A percentile compares a stretch with the other conserved stretches of the same genome.
Conservation (phyloP, 306 rosid genomes). For the Quercus bicolor region DNA sequence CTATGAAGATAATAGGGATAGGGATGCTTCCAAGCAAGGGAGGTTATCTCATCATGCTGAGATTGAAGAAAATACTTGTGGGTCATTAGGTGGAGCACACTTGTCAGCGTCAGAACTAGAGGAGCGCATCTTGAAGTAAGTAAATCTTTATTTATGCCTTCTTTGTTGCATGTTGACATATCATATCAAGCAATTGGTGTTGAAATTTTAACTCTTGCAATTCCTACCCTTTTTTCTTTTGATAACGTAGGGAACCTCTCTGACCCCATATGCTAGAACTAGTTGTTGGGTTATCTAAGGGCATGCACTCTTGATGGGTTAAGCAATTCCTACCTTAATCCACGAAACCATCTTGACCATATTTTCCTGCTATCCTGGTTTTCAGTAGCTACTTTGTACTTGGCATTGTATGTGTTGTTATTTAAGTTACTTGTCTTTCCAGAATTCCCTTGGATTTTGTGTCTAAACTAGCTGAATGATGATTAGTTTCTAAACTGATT, state of each 20-base stretch:
- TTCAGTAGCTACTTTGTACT: neutral
- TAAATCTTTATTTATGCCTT: neutral
- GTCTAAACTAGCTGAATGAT: neutral
- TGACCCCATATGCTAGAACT: no score
- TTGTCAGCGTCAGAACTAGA: conserved; percentile 50
- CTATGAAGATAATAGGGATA: conserved; percentile 48
- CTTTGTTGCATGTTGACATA: neutral
- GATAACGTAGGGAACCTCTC: no score
- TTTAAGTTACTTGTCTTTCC: neutral
- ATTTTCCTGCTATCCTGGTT: neutral
- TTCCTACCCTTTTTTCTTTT: no score
- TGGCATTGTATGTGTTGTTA: neutral
- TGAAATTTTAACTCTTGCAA: no score
- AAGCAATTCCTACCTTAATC: no score
- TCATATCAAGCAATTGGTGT: neutral
- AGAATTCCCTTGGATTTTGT: neutral
- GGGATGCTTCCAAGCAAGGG: conserved; percentile 41
- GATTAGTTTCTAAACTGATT: neutral
- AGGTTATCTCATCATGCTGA: conserved; percentile 29
- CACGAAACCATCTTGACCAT: neutral
- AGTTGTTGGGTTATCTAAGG: no score
- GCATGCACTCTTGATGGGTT: no score
- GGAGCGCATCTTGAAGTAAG: conserved; percentile 72
- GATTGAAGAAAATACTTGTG: conserved; percentile 37
- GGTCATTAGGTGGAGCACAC: conserved; percentile 25